Evolutionary conservation across 1,284 basidiomycete species (phyloP).

Genomic region (Ganoderma resinaceum): DNA sequence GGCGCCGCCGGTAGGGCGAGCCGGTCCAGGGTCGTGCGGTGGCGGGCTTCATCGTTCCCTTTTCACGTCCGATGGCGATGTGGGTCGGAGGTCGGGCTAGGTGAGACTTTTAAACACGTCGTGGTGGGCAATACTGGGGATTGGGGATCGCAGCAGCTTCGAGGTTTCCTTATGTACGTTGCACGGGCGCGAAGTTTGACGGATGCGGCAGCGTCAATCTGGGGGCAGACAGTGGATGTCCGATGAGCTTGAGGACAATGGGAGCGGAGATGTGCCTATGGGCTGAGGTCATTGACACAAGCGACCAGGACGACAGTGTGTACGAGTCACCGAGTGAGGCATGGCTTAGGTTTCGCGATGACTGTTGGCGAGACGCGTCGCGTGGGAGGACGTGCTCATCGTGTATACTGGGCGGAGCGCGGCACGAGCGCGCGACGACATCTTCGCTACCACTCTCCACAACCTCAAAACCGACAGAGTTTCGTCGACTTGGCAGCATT

Average conservation of each 20-base stretch:
- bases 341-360: not conserved
- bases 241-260: not conserved
- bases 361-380: not conserved
- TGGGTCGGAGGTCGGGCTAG: not conserved
- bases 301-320: not conserved
- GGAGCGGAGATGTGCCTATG: not conserved
- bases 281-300: not conserved
- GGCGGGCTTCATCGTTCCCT: not conserved
- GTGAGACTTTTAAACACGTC: not conserved
- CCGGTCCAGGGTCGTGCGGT: slow-evolving; percentile 26
- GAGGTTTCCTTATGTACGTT: not conserved
- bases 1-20: slow-evolving; percentile 50
- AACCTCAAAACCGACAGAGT: not conserved
- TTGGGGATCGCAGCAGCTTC: not conserved
- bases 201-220: slow-evolving; percentile 8
- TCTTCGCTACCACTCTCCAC: not conserved
- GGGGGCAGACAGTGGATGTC: not conserved
- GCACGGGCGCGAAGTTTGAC: not conserved
- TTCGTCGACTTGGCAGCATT: not conserved
- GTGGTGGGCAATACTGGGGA: not conserved
- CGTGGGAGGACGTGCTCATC: not conserved
- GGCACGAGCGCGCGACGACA: not conserved
- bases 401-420: not conserved
- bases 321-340: not conserved
- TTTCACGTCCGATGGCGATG: not conserved